Percentiles rank a stretch among this genome's conserved stretches.
phyloP scores from a whole-genome alignment of 345 rosid species.

The Brassica nigra region DNA sequence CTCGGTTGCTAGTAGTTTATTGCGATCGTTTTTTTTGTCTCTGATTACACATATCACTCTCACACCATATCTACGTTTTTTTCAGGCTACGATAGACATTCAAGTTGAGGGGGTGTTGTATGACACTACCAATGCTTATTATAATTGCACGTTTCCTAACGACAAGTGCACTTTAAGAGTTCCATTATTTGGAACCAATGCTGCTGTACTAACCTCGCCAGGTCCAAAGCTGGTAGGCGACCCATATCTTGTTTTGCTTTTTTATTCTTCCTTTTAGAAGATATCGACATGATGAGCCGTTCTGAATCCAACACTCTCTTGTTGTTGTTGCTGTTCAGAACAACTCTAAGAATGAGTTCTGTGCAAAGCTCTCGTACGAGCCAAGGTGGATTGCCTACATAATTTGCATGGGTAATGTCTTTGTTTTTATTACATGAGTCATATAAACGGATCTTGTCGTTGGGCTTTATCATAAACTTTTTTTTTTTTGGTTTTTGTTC shows the following conservation, averaged over 20 bases:
- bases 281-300: neutral
- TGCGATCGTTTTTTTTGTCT: neutral
- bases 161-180: slow-evolving; percentile 58
- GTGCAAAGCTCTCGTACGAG: slow-evolving; percentile 73
- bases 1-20: neutral
- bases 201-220: slow-evolving; percentile 73
- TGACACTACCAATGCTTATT: slow-evolving; percentile 76
- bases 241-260: slow-evolving; percentile 12
- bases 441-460: neutral
- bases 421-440: slow-evolving; percentile 6
- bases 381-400: slow-evolving; percentile 93
- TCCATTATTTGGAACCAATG: slow-evolving; percentile 64
- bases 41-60: slow-evolving; percentile 5
- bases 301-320: slow-evolving; percentile 15
- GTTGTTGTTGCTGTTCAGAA: slow-evolving; percentile 50
- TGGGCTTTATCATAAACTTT: neutral
- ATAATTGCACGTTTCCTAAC: slow-evolving; percentile 62
- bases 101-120: slow-evolving; percentile 59
- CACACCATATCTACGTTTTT: slow-evolving; percentile 25
- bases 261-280: slow-evolving; percentile 7
- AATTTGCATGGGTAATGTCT: slow-evolving; percentile 69
- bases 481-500: neutral
- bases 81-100: slow-evolving; percentile 70
- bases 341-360: slow-evolving; percentile 55
- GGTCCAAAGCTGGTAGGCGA: slow-evolving; percentile 56